These are phyloP conservation scores for Pleurostoma richardsiae DNA, from an alignment of 2,329 filamentous ascomycete genomes.

Conservation along the genomic window DNA sequence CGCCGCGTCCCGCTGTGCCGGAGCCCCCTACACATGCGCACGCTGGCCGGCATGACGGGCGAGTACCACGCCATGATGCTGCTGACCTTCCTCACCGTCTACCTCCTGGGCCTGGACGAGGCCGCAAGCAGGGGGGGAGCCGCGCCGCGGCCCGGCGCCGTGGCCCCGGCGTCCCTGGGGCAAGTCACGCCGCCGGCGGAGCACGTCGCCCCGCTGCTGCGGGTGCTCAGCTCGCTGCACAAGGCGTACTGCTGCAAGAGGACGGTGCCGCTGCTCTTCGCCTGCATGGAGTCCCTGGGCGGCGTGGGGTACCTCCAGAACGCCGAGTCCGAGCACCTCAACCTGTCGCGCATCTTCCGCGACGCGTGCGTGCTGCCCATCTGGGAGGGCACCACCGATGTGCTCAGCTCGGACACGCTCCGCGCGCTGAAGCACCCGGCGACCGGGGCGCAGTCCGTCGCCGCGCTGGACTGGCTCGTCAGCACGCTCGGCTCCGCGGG, in stretches of 20 bases:
- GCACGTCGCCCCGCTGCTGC: slow-evolving; percentile 38
- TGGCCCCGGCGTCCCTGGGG: neutral
- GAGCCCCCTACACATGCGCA: slow-evolving; percentile 52
- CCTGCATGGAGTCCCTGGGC: slow-evolving; percentile 60
- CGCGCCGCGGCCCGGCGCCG: slow-evolving; percentile 13
- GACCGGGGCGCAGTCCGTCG: slow-evolving; percentile 26
- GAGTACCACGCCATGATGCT: slow-evolving; percentile 54
- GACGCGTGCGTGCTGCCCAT: slow-evolving; percentile 49
- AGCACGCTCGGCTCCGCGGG: neutral
- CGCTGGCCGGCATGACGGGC: slow-evolving; percentile 48
- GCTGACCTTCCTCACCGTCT: slow-evolving; percentile 47
- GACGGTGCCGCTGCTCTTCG: slow-evolving; percentile 43
- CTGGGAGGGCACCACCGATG: slow-evolving; percentile 71
- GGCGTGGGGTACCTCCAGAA: slow-evolving; percentile 63
- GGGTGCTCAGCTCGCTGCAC: slow-evolving; percentile 53
- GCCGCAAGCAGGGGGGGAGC: slow-evolving; percentile 21
- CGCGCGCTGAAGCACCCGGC: slow-evolving; percentile 38
- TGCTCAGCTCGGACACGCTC: slow-evolving; percentile 52
- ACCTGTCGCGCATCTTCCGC: slow-evolving; percentile 60
- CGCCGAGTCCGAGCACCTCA: slow-evolving; percentile 57
- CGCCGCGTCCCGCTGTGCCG: slow-evolving; percentile 41
- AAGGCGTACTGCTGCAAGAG: slow-evolving; percentile 54
- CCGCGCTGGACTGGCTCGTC: slow-evolving; percentile 38
- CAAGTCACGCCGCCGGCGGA: slow-evolving; percentile 25
- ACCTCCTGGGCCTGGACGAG: slow-evolving; percentile 48